Conservation (phyloP, 2,329 filamentous ascomycete genomes). For the Aspergillus luchuensis region DNA sequence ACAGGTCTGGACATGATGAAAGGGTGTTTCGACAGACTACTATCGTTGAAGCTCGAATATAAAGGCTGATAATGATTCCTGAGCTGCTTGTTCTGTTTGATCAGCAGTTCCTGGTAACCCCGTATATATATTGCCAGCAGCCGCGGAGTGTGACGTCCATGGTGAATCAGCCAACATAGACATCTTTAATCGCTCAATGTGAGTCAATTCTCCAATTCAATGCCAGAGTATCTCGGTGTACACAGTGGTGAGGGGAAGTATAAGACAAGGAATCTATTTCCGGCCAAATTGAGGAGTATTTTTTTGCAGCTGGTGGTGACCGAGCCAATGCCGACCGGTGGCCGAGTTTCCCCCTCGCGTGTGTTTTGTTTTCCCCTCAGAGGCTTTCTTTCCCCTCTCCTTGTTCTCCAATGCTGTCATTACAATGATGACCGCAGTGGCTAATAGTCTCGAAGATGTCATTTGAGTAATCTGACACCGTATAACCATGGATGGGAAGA, state of each 20-base stretch:
- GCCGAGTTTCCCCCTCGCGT: neutral
- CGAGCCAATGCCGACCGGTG: neutral
- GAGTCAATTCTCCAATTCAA: too few relatives aligned
- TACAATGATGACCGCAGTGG: neutral
- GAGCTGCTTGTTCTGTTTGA: too few relatives aligned
- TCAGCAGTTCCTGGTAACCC: too few relatives aligned
- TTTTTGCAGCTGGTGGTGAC: neutral
- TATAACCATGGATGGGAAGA: too few relatives aligned
- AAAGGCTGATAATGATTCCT: too few relatives aligned
- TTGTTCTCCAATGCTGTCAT: neutral
- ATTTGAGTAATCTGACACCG: too few relatives aligned
- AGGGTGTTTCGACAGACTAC: neutral
- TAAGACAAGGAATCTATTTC: neutral
- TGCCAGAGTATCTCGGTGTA: neutral
- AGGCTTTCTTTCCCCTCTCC: neutral
- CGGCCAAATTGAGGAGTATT: neutral
- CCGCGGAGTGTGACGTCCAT: too few relatives aligned
- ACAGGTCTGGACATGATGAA: slow-evolving; percentile 18
- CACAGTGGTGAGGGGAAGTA: neutral
- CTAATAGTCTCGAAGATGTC: too few relatives aligned
- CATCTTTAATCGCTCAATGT: too few relatives aligned
- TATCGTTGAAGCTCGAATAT: too few relatives aligned
- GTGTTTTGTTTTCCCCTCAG: neutral
- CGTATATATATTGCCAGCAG: too few relatives aligned
- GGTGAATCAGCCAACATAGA: too few relatives aligned